Percentiles rank a stretch among this genome's conserved stretches.
Evolutionary conservation across 2,329 filamentous ascomycete genomes (phyloP).

Genomic region (Apiospora marii): DNA sequence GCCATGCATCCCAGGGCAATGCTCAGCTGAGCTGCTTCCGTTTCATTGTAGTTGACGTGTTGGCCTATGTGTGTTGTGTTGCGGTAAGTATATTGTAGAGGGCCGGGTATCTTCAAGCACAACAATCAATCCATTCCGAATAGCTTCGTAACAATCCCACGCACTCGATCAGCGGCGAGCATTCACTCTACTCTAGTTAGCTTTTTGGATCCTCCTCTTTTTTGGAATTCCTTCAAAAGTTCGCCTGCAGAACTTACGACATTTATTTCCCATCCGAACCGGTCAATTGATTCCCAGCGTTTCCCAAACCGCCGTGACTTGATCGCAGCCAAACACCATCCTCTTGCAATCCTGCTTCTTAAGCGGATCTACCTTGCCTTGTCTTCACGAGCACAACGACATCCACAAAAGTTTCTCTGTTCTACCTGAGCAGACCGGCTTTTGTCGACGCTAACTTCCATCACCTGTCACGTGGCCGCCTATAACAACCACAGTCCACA

Average conservation of each 20-base stretch:
- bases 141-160: background rate
- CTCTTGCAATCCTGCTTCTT: background rate
- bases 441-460: background rate
- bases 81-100: background rate
- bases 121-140: conserved; percentile 3
- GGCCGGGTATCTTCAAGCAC: conserved; percentile 26
- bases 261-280: conserved; percentile 7
- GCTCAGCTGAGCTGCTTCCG: conserved; percentile 1
- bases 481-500: background rate
- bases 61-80: background rate
- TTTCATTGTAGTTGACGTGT: background rate
- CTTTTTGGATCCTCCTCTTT: conserved; percentile 28
- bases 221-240: conserved; percentile 24
- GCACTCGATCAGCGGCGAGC: conserved; percentile 23
- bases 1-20: background rate
- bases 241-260: conserved; percentile 19
- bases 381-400: background rate
- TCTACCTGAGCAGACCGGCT: background rate
- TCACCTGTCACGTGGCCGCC: background rate
- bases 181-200: conserved; percentile 24
- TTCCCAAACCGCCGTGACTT: background rate
- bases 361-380: background rate
- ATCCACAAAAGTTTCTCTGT: background rate
- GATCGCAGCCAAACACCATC: background rate
- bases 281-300: conserved; percentile 16